Evolutionary conservation across 169 alveolate genomes (phyloP), one percentile per base, ranked within the genome.

Genomic region (Cryptosporidium meleagridis): DNA sequence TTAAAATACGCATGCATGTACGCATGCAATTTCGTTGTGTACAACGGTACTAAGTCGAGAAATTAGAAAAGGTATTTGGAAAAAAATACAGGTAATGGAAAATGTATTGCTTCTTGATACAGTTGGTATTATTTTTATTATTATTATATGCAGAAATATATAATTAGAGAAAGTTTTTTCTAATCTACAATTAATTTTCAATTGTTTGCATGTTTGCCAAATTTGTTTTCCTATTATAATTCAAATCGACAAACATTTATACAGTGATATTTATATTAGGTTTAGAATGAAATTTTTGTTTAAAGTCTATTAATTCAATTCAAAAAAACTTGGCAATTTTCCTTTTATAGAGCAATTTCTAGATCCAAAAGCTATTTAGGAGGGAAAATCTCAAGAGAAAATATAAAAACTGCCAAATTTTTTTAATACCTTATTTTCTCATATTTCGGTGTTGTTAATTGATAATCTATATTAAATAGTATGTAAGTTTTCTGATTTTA

Each of bases 71-170:
- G 1, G 2, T 37, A 3, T 5, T 48, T 48, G 3, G 14, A 48
- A 21, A 55, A 55, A 55, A 55, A 55, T 55, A 26, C 67, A 55
- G 35, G 67, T 26, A 23, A 55, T 23, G 67, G 67, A 55, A 55
- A 55, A 23, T 23, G 14, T 23, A 55, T 16, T n/a, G 3, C 16
- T 16, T 0, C 26, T n/a, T 5, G 26, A 8, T 10, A 26, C 67
- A 1, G 12, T 55, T 55, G 67, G 3, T 55, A 55, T 26, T 52
- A 16, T 18, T 16, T 8, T 21, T 55, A 55, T 23, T 31, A 31
- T 31, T 55, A n/a, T 55, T 23, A 26, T 26, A 48, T 9, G 6
- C 35, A 21, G 12, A 55, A 55, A 16, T n/a, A 23, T 55, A 21
- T 55, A 55, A 55, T 55, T 55, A 55, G 67, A 7, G 67, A 55